Percentiles rank a stretch among this genome's conserved stretches.
phyloP scores from a whole-genome alignment of 768 basidiomycete species.

The Floccularia luteovirens region DNA sequence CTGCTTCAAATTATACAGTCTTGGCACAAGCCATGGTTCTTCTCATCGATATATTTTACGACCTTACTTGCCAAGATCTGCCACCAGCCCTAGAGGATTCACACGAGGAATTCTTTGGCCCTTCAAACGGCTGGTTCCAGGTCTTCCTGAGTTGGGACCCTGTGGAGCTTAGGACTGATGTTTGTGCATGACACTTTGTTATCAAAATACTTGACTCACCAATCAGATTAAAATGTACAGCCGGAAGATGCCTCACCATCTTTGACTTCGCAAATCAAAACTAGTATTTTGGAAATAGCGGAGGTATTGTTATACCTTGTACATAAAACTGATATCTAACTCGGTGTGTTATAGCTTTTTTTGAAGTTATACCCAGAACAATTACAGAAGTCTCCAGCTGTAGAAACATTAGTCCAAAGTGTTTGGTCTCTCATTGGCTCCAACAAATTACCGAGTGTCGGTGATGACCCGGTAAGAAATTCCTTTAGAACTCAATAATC shows the following conservation, averaged over 20 bases:
- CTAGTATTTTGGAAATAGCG: conserved; percentile 82
- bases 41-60: conserved; percentile 84
- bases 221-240: too few relatives aligned
- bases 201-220: conserved; percentile 7
- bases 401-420: conserved; percentile 70
- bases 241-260: conserved; percentile 79
- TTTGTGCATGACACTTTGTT: conserved; percentile 25
- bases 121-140: conserved; percentile 65
- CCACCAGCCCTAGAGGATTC: conserved; percentile 92
- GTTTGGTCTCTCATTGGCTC: conserved; percentile 88
- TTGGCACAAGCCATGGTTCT: conserved; percentile 73
- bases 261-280: conserved; percentile 85
- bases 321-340: background rate
- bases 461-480: conserved; percentile 67
- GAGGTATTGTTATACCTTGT: conserved; percentile 43
- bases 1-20: conserved; percentile 33
- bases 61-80: conserved; percentile 91
- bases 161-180: conserved; percentile 58
- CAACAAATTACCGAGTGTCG: conserved; percentile 57
- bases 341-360: conserved; percentile 54
- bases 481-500: background rate
- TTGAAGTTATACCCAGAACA: conserved; percentile 81
- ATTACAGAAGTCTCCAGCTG: conserved; percentile 51
- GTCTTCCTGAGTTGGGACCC: conserved; percentile 80
- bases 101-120: conserved; percentile 75